Percentiles rank a stretch among this genome's conserved stretches.
Evolutionary conservation across 73 alveolate genomes (phyloP).

Genomic region (Paramecium tetraurelia): DNA sequence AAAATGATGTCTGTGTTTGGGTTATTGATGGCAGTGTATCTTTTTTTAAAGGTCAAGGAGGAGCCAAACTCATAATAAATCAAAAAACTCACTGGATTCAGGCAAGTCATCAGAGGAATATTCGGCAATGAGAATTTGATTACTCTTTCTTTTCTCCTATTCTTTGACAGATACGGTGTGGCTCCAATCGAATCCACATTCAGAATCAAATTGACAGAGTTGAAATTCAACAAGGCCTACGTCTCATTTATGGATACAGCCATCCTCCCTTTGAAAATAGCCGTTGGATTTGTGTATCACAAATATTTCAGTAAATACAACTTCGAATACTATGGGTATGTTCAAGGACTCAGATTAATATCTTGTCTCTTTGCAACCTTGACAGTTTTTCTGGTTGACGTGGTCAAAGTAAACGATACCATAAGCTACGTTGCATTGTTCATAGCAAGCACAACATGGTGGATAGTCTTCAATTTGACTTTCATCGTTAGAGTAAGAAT

Average conservation of each 20-base stretch:
- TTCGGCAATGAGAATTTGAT: not conserved
- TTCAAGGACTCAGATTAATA: not conserved
- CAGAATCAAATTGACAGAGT: not conserved
- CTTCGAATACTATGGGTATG: not conserved
- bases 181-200: slow-evolving; percentile 8
- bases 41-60: not conserved
- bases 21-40: not conserved
- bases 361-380: not conserved
- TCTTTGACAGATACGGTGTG: not conserved
- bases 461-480: not conserved
- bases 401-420: not conserved
- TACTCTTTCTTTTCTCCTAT: not conserved
- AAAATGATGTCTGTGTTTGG: not conserved
- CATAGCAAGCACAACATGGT: not conserved
- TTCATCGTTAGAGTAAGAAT: not conserved
- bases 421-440: not conserved
- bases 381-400: not conserved
- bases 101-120: not conserved
- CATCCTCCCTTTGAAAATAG: not conserved
- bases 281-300: not conserved
- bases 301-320: not conserved
- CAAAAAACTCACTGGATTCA: not conserved
- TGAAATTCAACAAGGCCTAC: not conserved
- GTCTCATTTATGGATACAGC: slow-evolving; percentile 4
- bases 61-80: not conserved